These are phyloP conservation scores for Fusarium lyarnte DNA, from an alignment of 2,329 filamentous ascomycete species.

Conservation along the genomic window DNA sequence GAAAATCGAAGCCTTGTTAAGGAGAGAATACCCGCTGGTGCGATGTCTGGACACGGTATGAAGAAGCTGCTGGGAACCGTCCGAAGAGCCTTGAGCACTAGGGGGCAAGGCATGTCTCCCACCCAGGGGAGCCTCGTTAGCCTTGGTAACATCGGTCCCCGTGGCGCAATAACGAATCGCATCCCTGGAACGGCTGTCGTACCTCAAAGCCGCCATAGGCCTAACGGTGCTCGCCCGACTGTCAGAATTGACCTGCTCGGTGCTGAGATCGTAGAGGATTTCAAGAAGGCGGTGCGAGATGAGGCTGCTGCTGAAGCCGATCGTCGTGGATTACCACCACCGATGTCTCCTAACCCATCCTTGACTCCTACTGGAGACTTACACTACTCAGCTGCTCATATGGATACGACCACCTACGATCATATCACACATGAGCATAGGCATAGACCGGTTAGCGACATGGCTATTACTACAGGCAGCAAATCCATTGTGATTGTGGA, in stretches of 20 bases:
- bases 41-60: constrained; percentile 78
- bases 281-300: constrained; percentile 77
- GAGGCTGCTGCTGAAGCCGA: constrained; percentile 58
- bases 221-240: constrained; percentile 58
- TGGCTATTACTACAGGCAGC: constrained; percentile 78
- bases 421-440: constrained; percentile 46
- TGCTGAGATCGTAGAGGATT: constrained; percentile 81
- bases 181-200: constrained; percentile 69
- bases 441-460: constrained; percentile 60
- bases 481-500: constrained; percentile 92
- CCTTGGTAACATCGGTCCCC: constrained; percentile 59
- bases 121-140: constrained; percentile 60
- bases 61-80: constrained; percentile 88
- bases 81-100: constrained; percentile 79
- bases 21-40: constrained; percentile 61
- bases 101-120: constrained; percentile 55
- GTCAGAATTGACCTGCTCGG: constrained; percentile 83
- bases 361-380: constrained; percentile 44
- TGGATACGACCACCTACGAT: constrained; percentile 54
- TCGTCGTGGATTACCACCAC: constrained; percentile 32
- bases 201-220: constrained; percentile 61
- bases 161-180: constrained; percentile 65
- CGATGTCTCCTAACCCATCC: constrained; percentile 39
- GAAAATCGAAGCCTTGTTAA: constrained; percentile 54
- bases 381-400: constrained; percentile 56